phyloP scores from a whole-genome alignment of 2,329 filamentous ascomycete species.

The Penicillium aurantiogriseum region DNA sequence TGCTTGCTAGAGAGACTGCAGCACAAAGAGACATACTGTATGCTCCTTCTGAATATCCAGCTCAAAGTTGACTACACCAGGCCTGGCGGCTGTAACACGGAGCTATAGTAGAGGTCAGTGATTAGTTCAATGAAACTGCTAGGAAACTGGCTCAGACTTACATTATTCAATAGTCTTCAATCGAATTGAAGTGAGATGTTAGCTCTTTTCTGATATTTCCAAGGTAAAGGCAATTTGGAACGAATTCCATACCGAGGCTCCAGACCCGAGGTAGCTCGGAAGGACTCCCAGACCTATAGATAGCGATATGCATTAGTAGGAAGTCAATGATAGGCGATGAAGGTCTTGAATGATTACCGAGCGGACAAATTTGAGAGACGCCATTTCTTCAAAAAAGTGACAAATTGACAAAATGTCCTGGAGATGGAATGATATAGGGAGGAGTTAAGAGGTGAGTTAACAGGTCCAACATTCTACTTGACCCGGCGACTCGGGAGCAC shows the following conservation, averaged over 20 bases:
- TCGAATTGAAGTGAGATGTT: background rate
- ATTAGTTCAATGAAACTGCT: background rate
- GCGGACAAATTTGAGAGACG: constrained; percentile 62
- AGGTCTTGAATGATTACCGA: constrained; percentile 49
- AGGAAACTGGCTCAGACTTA: constrained; percentile 25
- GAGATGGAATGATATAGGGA: background rate
- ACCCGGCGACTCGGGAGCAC: constrained; percentile 7
- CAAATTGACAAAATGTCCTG: background rate
- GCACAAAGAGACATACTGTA: constrained; percentile 49
- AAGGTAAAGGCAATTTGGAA: background rate
- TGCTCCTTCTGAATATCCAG: constrained; percentile 64
- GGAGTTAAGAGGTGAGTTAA: background rate
- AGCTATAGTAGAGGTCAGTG: constrained; percentile 45
- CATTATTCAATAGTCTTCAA: constrained; percentile 39
- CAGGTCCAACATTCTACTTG: constrained; percentile 4
- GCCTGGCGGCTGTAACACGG: constrained; percentile 58
- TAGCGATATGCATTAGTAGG: constrained; percentile 18
- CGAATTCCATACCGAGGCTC: constrained; percentile 70
- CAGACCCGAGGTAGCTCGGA: constrained; percentile 79
- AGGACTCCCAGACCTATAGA: constrained; percentile 75
- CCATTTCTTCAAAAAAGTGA: constrained; percentile 37
- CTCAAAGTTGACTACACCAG: constrained; percentile 64
- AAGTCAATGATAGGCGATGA: background rate
- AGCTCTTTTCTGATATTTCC: constrained; percentile 4
- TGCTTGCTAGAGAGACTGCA: too few relatives aligned